These are phyloP conservation scores for Sugiyamaella sp. DNA, from an alignment of 1,139 yeast species.

Conservation along the genomic window DNA sequence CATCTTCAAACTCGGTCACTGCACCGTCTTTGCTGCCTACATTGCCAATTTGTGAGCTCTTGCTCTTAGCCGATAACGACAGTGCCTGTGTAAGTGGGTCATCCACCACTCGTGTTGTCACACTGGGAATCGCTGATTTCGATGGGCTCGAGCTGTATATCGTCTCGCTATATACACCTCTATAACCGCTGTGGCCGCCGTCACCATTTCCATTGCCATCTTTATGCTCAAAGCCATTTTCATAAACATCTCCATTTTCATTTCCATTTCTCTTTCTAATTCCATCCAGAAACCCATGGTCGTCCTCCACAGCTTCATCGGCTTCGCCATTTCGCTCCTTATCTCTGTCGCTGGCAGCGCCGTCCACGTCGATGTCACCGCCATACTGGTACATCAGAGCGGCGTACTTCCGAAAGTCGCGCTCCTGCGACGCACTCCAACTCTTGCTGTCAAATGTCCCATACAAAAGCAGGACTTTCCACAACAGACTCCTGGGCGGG, in stretches of 20 bases:
- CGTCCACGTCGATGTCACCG: constrained; percentile 7
- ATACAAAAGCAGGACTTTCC: constrained; percentile 35
- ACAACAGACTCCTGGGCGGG: constrained; percentile 34
- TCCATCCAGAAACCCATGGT: too few species aligned
- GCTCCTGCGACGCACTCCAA: constrained; percentile 29
- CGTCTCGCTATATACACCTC: neutral
- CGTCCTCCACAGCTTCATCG: too few species aligned
- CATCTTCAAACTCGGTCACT: constrained; percentile 21
- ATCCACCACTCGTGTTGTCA: constrained; percentile 12
- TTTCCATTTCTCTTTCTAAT: too few species aligned
- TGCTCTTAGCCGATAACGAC: constrained; percentile 12
- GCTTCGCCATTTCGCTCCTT: neutral
- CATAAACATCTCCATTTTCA: too few species aligned
- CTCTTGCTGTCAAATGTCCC: constrained; percentile 30
- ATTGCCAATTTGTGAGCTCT: neutral
- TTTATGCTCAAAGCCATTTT: neutral
- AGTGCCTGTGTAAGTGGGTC: constrained; percentile 21
- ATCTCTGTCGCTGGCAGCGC: constrained; percentile 3
- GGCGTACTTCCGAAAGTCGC: constrained; percentile 24
- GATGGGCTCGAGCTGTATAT: constrained; percentile 1
- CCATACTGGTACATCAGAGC: constrained; percentile 21
- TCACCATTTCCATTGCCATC: neutral
- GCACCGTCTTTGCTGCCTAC: neutral
- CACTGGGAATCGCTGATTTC: neutral
- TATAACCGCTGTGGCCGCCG: neutral